Percentiles rank a stretch among this genome's conserved stretches.
These are phyloP conservation scores for Quercus glauca DNA, from an alignment of 306 rosid species.

Conservation along the genomic window DNA sequence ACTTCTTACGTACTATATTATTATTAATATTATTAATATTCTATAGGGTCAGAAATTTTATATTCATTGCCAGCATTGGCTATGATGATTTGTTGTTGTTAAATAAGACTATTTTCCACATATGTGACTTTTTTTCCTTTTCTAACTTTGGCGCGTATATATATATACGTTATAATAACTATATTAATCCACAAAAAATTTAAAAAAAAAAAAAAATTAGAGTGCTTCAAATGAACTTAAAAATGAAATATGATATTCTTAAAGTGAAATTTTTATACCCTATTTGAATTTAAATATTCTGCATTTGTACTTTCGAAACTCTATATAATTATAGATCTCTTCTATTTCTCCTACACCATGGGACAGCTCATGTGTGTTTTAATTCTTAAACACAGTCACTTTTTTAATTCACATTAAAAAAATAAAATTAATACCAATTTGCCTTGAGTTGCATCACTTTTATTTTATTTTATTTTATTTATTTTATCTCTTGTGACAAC, in stretches of 20 bases:
- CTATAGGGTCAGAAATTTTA: too few species aligned
- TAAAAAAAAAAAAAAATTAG: accelerated
- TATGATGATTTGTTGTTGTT: background rate
- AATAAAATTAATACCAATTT: background rate
- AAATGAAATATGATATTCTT: too few species aligned
- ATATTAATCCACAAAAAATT: background rate
- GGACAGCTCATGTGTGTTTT: background rate
- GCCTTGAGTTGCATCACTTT: slow-evolving; percentile 12
- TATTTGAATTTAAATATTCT: too few species aligned
- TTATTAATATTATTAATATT: too few species aligned
- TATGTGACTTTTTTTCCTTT: too few species aligned
- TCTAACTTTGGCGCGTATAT: too few species aligned
- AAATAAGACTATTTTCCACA: background rate
- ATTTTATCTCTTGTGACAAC: slow-evolving; percentile 2
- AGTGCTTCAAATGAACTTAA: too few species aligned
- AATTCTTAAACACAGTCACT: too few species aligned
- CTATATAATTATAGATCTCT: background rate
- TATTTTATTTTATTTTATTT: too few species aligned
- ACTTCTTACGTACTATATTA: too few species aligned
- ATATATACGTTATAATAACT: background rate
- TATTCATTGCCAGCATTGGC: background rate
- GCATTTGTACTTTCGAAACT: too few species aligned
- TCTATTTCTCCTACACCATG: background rate
- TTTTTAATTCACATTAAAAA: background rate
- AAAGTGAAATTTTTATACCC: too few species aligned